Base-by-base conservation (phyloP, 2,329 filamentous ascomycete species). In the Alternaria postmessia region DNA sequence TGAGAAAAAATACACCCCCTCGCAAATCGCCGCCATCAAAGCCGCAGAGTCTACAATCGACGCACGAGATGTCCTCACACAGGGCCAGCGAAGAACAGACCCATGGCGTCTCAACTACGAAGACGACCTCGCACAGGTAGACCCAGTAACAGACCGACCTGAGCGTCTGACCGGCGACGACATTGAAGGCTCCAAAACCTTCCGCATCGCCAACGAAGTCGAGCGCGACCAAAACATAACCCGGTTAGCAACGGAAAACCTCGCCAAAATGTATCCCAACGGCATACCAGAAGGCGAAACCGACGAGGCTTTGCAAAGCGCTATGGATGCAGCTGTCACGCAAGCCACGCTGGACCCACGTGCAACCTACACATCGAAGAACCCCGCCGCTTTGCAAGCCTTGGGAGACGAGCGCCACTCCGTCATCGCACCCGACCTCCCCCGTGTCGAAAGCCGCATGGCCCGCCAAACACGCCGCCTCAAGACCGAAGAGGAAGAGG, bases 11-110 rank as follows among this genome's bases (percentile, higher is more conserved):
- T 98, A 97, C 83, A 91, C 92, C 0, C 85, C 89, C 16, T 88
- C 90, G 76, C 94, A 98, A 81, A 84, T 96, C 69, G 88, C 87
- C 57, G 92, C 93, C 58, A 88, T 98, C 75, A 85, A 91, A 80
- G 91, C 91, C 48, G 93, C 90, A 70, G 94, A 97, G 80, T 82
- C 86, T 62, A 88, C 91, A 67, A 89, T 97, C 76, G 85, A 91
- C 74, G 82, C 89, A 9, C 83, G 88, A 66, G 92, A 98, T 78
- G 76, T 97, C 75, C 84, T 89, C 42, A 83, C 87, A 34, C 91
- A 95, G 80, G 91, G 89, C 66, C 85, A 87, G 43, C 79, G 91
- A 69, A 89, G 93, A 62, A 85, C 82, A 55, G 93, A 96, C 75
- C 85, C 88, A 8, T 91, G 92, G 83, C 83, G 84, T 54, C 82